phyloP scores from a whole-genome alignment of 495 filamentous ascomycete genomes.

The Xylaria nigripes region DNA sequence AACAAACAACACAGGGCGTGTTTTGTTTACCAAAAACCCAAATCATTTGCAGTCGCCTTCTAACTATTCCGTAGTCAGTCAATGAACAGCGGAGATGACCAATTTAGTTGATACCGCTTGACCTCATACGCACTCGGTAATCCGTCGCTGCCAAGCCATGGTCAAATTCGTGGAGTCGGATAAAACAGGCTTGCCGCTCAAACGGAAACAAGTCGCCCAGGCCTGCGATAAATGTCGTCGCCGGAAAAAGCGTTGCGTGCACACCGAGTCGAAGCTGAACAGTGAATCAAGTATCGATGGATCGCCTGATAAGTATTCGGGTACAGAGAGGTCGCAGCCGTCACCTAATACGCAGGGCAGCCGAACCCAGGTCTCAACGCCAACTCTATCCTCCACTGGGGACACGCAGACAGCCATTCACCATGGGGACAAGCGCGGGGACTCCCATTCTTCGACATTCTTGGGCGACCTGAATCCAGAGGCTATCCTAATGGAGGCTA shows the following conservation, averaged over 20 bases:
- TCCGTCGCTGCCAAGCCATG: slow-evolving; percentile 10
- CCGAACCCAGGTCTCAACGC: background rate
- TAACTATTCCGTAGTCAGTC: background rate
- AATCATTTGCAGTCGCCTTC: background rate
- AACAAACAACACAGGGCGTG: background rate
- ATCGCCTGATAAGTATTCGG: background rate
- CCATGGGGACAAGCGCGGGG: slow-evolving; percentile 3
- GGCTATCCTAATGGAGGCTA: slow-evolving; percentile 41
- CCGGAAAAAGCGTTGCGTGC: slow-evolving; percentile 35
- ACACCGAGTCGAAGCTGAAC: slow-evolving; percentile 12
- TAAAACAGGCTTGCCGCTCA: slow-evolving; percentile 34
- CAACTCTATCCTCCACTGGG: background rate
- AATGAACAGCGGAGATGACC: slow-evolving; percentile 5
- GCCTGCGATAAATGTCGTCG: slow-evolving; percentile 40
- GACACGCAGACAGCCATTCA: slow-evolving; percentile 1
- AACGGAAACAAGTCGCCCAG: slow-evolving; percentile 40
- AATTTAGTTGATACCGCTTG: slow-evolving; percentile 2
- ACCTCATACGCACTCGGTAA: background rate
- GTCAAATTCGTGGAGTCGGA: slow-evolving; percentile 42
- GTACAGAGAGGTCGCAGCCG: background rate
- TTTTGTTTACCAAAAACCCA: background rate
- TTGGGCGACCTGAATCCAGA: slow-evolving; percentile 49
- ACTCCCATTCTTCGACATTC: slow-evolving; percentile 32
- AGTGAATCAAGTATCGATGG: background rate
- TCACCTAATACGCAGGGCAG: background rate